phyloP scores from a whole-genome alignment of 1,284 basidiomycete genomes.

The Tremellales sp. region DNA sequence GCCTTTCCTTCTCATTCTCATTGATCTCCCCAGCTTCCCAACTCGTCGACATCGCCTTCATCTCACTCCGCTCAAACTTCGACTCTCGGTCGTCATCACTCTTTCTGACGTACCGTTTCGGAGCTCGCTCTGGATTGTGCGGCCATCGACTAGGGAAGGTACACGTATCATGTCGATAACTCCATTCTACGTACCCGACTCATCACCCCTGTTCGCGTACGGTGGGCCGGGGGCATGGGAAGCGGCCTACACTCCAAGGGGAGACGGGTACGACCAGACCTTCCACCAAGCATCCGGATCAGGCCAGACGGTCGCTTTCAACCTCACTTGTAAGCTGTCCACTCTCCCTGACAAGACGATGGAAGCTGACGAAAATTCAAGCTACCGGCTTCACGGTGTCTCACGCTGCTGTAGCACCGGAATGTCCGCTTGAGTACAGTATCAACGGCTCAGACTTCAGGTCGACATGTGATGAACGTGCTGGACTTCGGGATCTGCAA shows the following conservation, averaged over 20 bases:
- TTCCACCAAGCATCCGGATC: conserved; percentile 16
- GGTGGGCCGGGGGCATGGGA: conserved; percentile 13
- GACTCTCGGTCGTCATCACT: no score
- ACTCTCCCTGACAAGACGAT: background rate
- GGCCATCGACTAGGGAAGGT: no score
- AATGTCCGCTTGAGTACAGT: conserved; percentile 12
- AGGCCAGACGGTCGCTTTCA: conserved; percentile 9
- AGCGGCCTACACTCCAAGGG: conserved; percentile 18
- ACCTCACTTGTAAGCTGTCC: conserved; percentile 20
- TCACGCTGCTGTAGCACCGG: background rate
- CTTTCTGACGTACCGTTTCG: no score
- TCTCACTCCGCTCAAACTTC: no score
- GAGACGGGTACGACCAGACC: conserved; percentile 34
- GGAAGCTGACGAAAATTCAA: background rate
- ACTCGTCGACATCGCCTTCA: no score
- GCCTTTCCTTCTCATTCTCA: no score
- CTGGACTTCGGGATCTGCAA: conserved; percentile 10
- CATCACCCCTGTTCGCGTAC: conserved; percentile 29
- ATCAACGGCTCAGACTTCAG: conserved; percentile 20
- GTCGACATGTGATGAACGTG: conserved; percentile 9
- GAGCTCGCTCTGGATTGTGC: no score
- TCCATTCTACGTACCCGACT: conserved; percentile 31
- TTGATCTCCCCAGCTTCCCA: no score
- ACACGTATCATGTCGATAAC: background rate
- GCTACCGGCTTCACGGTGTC: background rate